Base-by-base conservation (phyloP, 148 eudicot genomes). In the Silene conica region DNA sequence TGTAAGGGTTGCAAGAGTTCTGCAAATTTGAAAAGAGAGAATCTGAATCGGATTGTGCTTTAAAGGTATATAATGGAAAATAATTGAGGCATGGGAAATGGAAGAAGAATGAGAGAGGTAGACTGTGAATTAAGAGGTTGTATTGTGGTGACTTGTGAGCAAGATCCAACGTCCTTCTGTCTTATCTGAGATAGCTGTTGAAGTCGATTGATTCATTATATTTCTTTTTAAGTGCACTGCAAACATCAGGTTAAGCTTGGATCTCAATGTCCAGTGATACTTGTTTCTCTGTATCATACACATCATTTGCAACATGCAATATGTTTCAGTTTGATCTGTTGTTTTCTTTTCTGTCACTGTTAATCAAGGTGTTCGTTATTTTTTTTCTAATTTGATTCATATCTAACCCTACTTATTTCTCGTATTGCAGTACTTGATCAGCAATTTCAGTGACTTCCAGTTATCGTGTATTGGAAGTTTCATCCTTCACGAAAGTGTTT, bases 401-500 rank as follows among this genome's bases (percentile, higher is more conserved):
- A 50, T 50, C 14, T 50, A 50, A 50, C 55, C 61, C 54, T 45
- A n/a, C 18, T 56, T 45, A 23, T 69, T 63, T 73, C 63, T 50
- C 74, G 11, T 75, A 59, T 21, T 87, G 87, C 92, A 91, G 97
- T 91, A 91, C 82, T 73, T 94, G 85, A 87, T 94, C 85, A 88
- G 91, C 69, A 80, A 88, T 82, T 91, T 88, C 86, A 94, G 86
- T 70, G 98, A 94, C 86, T 94, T 94, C 66, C 98, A 94, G 77
- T 82, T 94, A 87, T 90, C 97, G 19, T 91, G 96, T 73, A 73
- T 94, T 45, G 97, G 98, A 78, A 91, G 90, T 80, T 94, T 94
- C 87, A 70, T 94, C 80, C 90, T 94, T 83, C 98, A 94, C 78
- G 98, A 94, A 80, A 88, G 95, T 57, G 88, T 89, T 65, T 94